Base-by-base conservation (phyloP, 2,329 filamentous ascomycete genomes). In the Alternaria solani region DNA sequence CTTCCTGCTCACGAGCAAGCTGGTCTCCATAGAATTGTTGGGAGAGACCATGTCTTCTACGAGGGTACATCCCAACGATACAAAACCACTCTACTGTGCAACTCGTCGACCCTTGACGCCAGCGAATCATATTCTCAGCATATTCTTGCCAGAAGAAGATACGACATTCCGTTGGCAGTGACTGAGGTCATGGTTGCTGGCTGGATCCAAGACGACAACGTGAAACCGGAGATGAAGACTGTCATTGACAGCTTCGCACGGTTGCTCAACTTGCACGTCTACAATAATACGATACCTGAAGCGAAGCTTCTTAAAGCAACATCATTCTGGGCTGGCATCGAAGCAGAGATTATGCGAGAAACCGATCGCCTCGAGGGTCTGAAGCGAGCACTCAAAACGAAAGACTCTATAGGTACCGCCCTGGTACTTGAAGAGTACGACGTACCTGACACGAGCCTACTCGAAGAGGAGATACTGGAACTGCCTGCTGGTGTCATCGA, bases 401-500 rank as follows among this genome's bases (percentile, higher is more conserved):
- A 57, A 46, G 75, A 78, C 60, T 72, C 73, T 4, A 48, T 61
- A 14, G 72, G 74, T 1, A 77, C 72, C 7, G 51, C 61, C 12
- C 47, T 66, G 4, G 55, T 76, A 5, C 62, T 77, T 3, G 52
- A 71, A 32, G 47, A 68, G 34, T 55, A 75, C 7, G 70, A 69
- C 4, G 56, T 76, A 14, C 52, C 70, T 8, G 68, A 73, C 30
- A 65, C 54, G 14, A 68, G 55, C 52, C 60, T 63, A 1, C 55
- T 77, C 9, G 74, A 76, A 28, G 69, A 72, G n/a, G 74, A 76
- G 18, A 52, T 78, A 5, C 47, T 58, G 3, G 36, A 38, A 5
- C 58, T 78, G 1, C 74, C 74, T 5, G 16, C 62, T 11, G 66
- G 58, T 4, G 43, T 75, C 7, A 55, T 66, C 5, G 61, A 74